A percentile compares a stretch with the other conserved stretches of the same genome.
Conservation (phyloP, 345 rosid species). For the Gossypium anomalum region DNA sequence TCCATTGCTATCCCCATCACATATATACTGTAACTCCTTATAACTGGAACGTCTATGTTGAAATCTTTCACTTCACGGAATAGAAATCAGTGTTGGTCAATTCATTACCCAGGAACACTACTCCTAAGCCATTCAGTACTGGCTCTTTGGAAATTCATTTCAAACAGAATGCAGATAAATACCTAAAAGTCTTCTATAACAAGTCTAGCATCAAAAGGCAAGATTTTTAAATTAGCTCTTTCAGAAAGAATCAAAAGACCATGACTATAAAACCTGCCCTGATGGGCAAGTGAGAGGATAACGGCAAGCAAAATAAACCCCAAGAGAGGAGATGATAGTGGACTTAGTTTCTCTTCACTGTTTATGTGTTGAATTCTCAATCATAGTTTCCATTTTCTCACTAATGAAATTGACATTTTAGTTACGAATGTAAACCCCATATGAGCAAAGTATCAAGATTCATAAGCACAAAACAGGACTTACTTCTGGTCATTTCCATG, state of each 20-base stretch:
- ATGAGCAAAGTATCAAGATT: background rate
- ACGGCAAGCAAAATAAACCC: background rate
- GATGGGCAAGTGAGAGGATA: background rate
- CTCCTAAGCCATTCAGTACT: background rate
- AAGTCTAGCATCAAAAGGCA: background rate
- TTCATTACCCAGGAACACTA: background rate
- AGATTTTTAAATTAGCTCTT: background rate
- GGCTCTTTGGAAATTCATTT: background rate
- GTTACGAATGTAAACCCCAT: background rate
- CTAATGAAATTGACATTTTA: background rate
- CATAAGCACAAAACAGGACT: conserved; percentile 17
- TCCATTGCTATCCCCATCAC: conserved; percentile 98
- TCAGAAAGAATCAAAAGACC: background rate
- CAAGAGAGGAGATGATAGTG: background rate
- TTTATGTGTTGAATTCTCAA: background rate
- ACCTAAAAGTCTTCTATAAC: background rate
- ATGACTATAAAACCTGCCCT: background rate
- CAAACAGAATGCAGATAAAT: background rate
- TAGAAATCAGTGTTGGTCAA: background rate
- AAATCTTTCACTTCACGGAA: conserved; percentile 44
- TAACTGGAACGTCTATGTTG: conserved; percentile 85
- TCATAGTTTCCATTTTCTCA: background rate
- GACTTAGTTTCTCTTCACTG: background rate
- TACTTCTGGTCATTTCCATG: conserved; percentile 57
- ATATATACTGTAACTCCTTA: conserved; percentile 92